phyloP scores from a whole-genome alignment of 768 basidiomycete species.

The Kwoniella sp. region DNA sequence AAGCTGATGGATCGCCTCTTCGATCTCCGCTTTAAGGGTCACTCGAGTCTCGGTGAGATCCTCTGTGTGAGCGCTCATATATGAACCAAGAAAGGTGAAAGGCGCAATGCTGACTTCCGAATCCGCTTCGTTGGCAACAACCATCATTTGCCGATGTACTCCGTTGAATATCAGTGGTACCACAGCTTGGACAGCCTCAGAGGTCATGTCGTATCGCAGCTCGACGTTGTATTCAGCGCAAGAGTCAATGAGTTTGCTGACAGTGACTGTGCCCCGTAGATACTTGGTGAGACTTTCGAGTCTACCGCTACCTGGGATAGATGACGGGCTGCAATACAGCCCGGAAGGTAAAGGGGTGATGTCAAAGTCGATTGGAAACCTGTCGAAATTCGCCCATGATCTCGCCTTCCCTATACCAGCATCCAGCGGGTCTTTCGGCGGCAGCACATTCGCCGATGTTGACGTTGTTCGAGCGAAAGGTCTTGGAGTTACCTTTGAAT shows the following conservation, averaged over 20 bases:
- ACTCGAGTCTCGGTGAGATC: constrained; percentile 41
- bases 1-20: constrained; percentile 5
- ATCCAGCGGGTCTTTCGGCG: constrained; percentile 23
- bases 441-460: neutral
- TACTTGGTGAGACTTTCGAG: constrained; percentile 65
- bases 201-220: constrained; percentile 58
- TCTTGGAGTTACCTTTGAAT: constrained; percentile 10
- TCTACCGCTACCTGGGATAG: constrained; percentile 65
- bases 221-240: constrained; percentile 43
- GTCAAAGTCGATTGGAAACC: constrained; percentile 52
- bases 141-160: constrained; percentile 58
- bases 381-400: constrained; percentile 53
- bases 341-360: constrained; percentile 53
- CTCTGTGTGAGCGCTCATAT: neutral
- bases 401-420: constrained; percentile 41
- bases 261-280: constrained; percentile 39
- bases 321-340: constrained; percentile 38
- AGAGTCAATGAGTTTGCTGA: constrained; percentile 34
- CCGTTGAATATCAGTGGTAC: constrained; percentile 59
- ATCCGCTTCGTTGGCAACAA: constrained; percentile 56
- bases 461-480: constrained; percentile 21
- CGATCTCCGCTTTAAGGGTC: constrained; percentile 54
- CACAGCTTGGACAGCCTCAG: constrained; percentile 58
- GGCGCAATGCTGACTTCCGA: constrained; percentile 51
- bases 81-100: constrained; percentile 24